Evolutionary conservation across 805 yeast species (phyloP).

Genomic region (Saturnispora mendoncae): DNA sequence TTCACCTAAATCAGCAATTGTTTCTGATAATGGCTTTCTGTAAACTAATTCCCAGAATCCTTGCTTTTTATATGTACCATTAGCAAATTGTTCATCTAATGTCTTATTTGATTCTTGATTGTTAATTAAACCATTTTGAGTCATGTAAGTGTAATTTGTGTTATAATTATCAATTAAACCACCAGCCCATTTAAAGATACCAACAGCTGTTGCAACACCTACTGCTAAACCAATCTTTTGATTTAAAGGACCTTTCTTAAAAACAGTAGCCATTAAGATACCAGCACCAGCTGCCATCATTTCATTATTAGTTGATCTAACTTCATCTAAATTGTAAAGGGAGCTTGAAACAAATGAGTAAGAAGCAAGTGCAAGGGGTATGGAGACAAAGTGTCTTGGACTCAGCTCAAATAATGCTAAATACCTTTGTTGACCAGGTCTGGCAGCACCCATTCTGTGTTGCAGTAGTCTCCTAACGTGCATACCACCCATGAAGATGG

Average conservation of each 20-base stretch:
- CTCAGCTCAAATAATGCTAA: constrained; percentile 25
- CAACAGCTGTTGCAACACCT: constrained; percentile 37
- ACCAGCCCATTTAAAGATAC: constrained; percentile 47
- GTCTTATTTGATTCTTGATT: constrained; percentile 33
- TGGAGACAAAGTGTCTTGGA: constrained; percentile 26
- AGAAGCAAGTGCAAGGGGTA: constrained; percentile 29
- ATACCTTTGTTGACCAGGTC: constrained; percentile 31
- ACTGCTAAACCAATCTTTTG: constrained; percentile 40
- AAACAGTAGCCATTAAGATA: constrained; percentile 20
- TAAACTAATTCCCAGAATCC: constrained; percentile 75
- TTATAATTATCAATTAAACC: constrained; percentile 36
- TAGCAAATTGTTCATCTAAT: constrained; percentile 27
- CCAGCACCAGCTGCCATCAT: constrained; percentile 23
- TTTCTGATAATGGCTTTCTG: constrained; percentile 76
- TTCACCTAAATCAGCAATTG: constrained; percentile 65
- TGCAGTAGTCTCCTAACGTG: constrained; percentile 30
- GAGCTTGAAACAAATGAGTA: constrained; percentile 27
- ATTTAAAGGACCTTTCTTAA: constrained; percentile 24
- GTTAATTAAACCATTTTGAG: constrained; percentile 31
- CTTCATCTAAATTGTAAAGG: constrained; percentile 26
- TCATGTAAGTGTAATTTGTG: constrained; percentile 36
- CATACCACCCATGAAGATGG: constrained; percentile 30
- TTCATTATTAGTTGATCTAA: constrained; percentile 23
- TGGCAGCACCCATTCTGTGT: constrained; percentile 30
- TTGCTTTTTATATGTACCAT: constrained; percentile 33